Percentiles rank a stretch among this genome's conserved stretches.
These are phyloP conservation scores for Fusarium denticulatum DNA, from an alignment of 2,329 filamentous ascomycete species.

Conservation along the genomic window DNA sequence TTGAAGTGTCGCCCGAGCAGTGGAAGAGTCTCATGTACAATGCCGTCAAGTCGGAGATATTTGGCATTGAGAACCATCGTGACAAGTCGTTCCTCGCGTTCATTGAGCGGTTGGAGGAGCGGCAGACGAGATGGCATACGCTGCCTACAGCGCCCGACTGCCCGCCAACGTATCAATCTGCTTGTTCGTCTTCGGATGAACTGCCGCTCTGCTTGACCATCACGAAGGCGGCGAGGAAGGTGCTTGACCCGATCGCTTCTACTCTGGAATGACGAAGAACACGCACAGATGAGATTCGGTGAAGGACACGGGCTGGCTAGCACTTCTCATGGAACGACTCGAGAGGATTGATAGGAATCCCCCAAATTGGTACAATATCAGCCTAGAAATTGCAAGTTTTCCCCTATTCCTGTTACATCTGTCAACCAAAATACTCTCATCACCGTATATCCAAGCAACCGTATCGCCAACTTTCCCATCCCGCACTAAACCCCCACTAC, in stretches of 20 bases:
- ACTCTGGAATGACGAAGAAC: background rate
- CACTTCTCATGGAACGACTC: background rate
- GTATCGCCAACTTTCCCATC: background rate
- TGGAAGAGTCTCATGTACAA: constrained; percentile 7
- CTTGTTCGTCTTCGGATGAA: background rate
- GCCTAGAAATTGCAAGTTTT: background rate
- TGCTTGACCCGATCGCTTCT: background rate
- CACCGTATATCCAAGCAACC: background rate
- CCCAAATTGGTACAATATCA: background rate
- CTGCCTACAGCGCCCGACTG: background rate
- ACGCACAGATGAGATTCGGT: background rate
- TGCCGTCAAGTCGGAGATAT: background rate
- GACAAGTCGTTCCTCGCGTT: background rate
- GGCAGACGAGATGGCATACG: background rate
- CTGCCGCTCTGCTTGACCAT: background rate
- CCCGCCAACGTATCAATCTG: background rate
- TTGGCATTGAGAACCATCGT: background rate
- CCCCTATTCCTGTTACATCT: background rate
- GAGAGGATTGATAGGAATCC: background rate
- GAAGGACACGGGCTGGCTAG: background rate
- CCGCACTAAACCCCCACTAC: background rate
- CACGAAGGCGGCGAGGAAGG: background rate
- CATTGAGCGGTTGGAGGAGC: constrained; percentile 1
- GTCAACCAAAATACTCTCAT: background rate
- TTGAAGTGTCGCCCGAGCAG: constrained; percentile 1